Base-by-base conservation (phyloP, 1,139 yeast genomes). In the Geotrichum histeridarum region DNA sequence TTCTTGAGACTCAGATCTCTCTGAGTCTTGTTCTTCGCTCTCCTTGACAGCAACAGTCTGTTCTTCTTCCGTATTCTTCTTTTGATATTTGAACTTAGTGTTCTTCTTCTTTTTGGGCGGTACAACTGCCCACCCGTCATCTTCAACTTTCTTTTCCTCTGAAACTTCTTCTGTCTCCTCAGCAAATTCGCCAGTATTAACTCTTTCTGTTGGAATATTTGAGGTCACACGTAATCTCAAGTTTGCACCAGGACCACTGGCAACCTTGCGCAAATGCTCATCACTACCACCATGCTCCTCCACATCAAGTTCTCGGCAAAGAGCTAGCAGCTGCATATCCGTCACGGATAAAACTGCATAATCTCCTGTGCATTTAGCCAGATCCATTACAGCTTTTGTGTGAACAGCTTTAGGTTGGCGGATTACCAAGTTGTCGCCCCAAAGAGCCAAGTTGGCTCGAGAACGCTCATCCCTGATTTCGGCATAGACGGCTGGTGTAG, bases 291-390 rank as follows among this genome's bases (percentile, higher is more conserved):
- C 74, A 62, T 84, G 84, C 54, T 77, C 65, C 66, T 88, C 93
- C 48, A 77, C 76, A 61, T 91, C 96, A 51, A 94, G 70, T 67
- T 93, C 97, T 67, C 90, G 89, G 1, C 96, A 83, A 62, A 93
- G 76, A 0, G 99, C 99, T 58, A 94, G 78, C 55, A 94, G 84
- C 65, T 90, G 96, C 48, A 94, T 75, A 84, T 93, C 99, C 60
- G 95, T 91, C 12, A 83, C 80, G 59, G 96, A 88, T 58, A 94
- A 77, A 4, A 93, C 98, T 2, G 87, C 75, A 61, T 77, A 86
- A 73, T 94, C 99, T 66, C 99, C 99, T 0, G 99, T 91, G 54
- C 85, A 73, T 65, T 81, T 85, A 18, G 99, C 85, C 74, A 93
- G 91, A 8, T 78, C 80, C 11, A 79, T 74, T 11, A 90, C 95